Percentiles rank a stretch among this genome's conserved stretches.
Evolutionary conservation across 768 basidiomycete genomes (phyloP).

Genomic region (Lactarius deliciosus): DNA sequence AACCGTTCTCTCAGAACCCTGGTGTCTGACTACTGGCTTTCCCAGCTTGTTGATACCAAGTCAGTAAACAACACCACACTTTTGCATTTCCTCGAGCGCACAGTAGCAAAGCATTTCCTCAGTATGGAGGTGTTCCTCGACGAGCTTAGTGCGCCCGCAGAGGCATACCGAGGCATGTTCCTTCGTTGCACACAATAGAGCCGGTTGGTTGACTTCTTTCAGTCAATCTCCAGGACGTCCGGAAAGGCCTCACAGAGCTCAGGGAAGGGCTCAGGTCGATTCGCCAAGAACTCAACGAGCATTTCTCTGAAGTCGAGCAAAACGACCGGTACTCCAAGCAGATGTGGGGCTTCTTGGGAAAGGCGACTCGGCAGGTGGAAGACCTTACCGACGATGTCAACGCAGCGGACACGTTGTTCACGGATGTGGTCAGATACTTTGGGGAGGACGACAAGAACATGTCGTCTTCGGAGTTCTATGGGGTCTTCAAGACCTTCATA

Average conservation of each 20-base stretch:
- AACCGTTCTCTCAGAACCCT: neutral
- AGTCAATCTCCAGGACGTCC: conserved; percentile 88
- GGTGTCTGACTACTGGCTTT: conserved; percentile 5
- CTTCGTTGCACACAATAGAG: neutral
- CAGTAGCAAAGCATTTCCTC: conserved; percentile 83
- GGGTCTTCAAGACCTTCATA: conserved; percentile 94
- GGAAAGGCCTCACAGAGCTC: conserved; percentile 70
- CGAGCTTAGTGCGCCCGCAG: conserved; percentile 85
- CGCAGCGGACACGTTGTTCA: conserved; percentile 78
- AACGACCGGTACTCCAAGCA: conserved; percentile 81
- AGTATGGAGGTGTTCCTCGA: conserved; percentile 86
- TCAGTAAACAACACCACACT: conserved; percentile 92
- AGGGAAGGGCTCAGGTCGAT: conserved; percentile 77
- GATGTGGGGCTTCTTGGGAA: conserved; percentile 89
- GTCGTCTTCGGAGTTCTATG: conserved; percentile 91
- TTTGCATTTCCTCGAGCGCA: conserved; percentile 90
- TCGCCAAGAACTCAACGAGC: conserved; percentile 72
- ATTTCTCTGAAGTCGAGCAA: conserved; percentile 71
- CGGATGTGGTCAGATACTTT: conserved; percentile 85
- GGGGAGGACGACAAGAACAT: conserved; percentile 90
- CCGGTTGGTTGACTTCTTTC: conserved; percentile 24
- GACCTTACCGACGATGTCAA: conserved; percentile 87
- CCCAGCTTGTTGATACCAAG: conserved; percentile 94
- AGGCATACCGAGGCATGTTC: conserved; percentile 78
- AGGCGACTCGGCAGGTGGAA: conserved; percentile 71